Conservation (phyloP, 352 stramenopile genomes). For the Phytophthora pluvialis region DNA sequence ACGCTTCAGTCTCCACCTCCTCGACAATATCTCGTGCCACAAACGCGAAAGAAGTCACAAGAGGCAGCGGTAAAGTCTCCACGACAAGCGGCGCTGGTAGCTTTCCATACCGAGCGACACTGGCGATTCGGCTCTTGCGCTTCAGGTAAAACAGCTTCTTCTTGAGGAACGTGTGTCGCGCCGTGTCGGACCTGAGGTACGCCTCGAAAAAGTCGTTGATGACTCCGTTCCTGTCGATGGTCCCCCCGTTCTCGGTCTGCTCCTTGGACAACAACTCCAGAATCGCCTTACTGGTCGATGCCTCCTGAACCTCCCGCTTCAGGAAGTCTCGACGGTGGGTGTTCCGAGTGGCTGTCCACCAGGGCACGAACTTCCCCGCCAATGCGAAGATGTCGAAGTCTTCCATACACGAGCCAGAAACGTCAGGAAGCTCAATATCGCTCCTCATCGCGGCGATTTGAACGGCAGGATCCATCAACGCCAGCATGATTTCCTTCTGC, state of each 20-base stretch:
- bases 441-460: conserved; percentile 65
- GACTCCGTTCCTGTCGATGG: conserved; percentile 6
- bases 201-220: conserved; percentile 45
- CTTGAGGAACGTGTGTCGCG: conserved; percentile 54
- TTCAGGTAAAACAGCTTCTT: conserved; percentile 59
- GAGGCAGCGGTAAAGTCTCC: conserved; percentile 42
- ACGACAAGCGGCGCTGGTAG: conserved; percentile 51
- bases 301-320: conserved; percentile 53
- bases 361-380: conserved; percentile 57
- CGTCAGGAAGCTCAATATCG: conserved; percentile 63
- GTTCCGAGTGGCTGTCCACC: conserved; percentile 60
- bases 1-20: conserved; percentile 14
- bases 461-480: conserved; percentile 59
- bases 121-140: conserved; percentile 44
- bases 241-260: conserved; percentile 16
- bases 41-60: conserved; percentile 45
- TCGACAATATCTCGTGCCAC: conserved; percentile 16
- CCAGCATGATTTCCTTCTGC: conserved; percentile 60
- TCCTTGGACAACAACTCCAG: conserved; percentile 44
- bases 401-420: conserved; percentile 44
- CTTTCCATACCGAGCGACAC: conserved; percentile 54
- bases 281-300: conserved; percentile 44
- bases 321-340: conserved; percentile 62
- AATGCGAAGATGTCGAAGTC: conserved; percentile 56
- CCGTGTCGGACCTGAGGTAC: conserved; percentile 56